These are phyloP conservation scores for Umbelopsis sp. DNA, from an alignment of 192 early-diverging fungal species.

Conservation along the genomic window DNA sequence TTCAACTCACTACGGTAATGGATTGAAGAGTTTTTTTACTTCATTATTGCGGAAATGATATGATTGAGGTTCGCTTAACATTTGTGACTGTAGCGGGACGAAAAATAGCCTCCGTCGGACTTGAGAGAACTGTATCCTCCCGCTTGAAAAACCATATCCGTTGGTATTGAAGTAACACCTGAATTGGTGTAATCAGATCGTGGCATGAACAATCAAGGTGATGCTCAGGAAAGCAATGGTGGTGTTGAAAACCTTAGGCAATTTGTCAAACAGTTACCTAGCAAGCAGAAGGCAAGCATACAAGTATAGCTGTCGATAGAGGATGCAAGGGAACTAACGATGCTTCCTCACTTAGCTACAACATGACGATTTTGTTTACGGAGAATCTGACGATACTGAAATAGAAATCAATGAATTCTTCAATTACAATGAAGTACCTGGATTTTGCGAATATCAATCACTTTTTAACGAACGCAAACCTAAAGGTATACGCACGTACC, in stretches of 20 bases:
- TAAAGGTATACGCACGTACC: background rate
- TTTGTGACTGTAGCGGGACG: too few relatives aligned
- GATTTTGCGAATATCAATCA: constrained; percentile 44
- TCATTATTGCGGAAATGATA: too few relatives aligned
- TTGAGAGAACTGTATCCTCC: too few relatives aligned
- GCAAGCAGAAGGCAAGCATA: constrained; percentile 47
- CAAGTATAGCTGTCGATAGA: background rate
- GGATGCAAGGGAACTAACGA: background rate
- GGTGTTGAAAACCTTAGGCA: constrained; percentile 39
- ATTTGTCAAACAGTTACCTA: constrained; percentile 53
- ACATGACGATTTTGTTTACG: constrained; percentile 54
- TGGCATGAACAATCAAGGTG: constrained; percentile 1
- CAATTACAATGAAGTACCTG: constrained; percentile 52
- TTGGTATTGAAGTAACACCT: too few relatives aligned
- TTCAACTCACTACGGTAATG: too few relatives aligned
- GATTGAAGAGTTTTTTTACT: too few relatives aligned
- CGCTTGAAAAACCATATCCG: too few relatives aligned
- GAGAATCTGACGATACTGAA: constrained; percentile 49
- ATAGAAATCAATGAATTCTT: constrained; percentile 65
- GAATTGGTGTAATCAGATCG: too few relatives aligned
- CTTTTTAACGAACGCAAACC: constrained; percentile 42
- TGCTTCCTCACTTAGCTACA: constrained; percentile 18
- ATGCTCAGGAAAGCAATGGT: constrained; percentile 1
- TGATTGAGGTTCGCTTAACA: too few relatives aligned
- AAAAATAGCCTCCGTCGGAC: too few relatives aligned